phyloP scores from a whole-genome alignment of 768 basidiomycete genomes.

The Hygrophorus pudorinus region DNA sequence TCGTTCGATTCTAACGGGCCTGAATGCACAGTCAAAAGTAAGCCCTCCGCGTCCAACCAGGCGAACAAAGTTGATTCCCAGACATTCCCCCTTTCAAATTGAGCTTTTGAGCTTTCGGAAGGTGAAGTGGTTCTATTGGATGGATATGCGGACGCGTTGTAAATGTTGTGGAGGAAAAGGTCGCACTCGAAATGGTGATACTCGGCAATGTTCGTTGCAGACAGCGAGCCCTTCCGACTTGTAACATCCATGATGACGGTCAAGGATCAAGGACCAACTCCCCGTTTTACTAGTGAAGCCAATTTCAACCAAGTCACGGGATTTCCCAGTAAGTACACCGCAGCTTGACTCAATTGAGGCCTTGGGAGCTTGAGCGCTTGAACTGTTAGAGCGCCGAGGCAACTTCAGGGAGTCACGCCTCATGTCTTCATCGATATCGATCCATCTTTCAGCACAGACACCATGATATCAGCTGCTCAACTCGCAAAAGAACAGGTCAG shows the following conservation, averaged over 20 bases:
- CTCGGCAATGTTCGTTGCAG: too few relatives aligned
- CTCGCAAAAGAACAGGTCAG: neutral
- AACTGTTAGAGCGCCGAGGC: too few relatives aligned
- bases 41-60: constrained; percentile 29
- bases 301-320: too few relatives aligned
- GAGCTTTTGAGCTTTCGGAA: constrained; percentile 25
- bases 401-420: constrained; percentile 30
- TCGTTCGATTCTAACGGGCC: constrained; percentile 22
- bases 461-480: neutral
- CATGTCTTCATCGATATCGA: too few relatives aligned
- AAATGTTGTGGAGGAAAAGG: constrained; percentile 35
- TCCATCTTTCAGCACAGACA: too few relatives aligned
- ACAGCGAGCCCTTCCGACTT: too few relatives aligned
- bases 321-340: too few relatives aligned
- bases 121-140: constrained; percentile 10
- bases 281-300: too few relatives aligned
- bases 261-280: too few relatives aligned
- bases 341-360: too few relatives aligned
- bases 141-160: constrained; percentile 16
- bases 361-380: constrained; percentile 37
- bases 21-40: constrained; percentile 32
- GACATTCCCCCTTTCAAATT: constrained; percentile 31
- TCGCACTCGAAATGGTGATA: too few relatives aligned
- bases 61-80: constrained; percentile 35
- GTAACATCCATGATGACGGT: too few relatives aligned